Evolutionary conservation across 805 yeast genomes (phyloP).

Genomic region (Candida khao-thaluensis): DNA sequence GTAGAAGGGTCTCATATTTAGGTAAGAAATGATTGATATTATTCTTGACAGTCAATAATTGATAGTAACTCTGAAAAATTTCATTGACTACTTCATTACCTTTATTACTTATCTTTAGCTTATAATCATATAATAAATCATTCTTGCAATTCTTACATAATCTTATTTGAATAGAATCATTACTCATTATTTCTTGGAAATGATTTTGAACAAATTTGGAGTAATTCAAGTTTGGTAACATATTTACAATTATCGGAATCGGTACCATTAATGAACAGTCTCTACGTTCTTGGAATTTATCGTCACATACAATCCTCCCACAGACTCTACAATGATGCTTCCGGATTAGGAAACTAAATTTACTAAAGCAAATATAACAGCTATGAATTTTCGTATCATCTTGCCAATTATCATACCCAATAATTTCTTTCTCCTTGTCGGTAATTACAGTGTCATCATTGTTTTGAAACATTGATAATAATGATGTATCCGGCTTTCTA

Average conservation of each 20-base stretch:
- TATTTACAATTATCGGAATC: conserved; percentile 37
- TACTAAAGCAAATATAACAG: conserved; percentile 64
- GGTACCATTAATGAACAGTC: conserved; percentile 75
- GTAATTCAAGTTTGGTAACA: conserved; percentile 38
- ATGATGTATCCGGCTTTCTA: conserved; percentile 2
- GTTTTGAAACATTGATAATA: conserved; percentile 1
- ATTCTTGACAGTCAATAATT: conserved; percentile 9
- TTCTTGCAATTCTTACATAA: conserved; percentile 67
- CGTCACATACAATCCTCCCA: conserved; percentile 80
- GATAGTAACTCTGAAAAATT: conserved; percentile 11
- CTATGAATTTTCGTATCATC: conserved; percentile 35
- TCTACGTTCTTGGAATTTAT: conserved; percentile 39
- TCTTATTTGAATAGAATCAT: conserved; percentile 12
- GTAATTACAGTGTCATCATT: background rate
- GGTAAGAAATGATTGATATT: conserved; percentile 11
- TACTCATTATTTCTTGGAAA: conserved; percentile 15
- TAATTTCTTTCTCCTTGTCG: conserved; percentile 14
- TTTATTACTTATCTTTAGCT: conserved; percentile 8
- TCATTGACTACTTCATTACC: background rate
- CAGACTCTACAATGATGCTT: conserved; percentile 93
- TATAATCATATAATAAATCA: conserved; percentile 55
- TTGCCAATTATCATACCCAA: conserved; percentile 54
- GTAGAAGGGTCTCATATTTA: conserved; percentile 8
- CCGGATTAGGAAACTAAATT: conserved; percentile 57
- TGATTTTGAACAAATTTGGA: conserved; percentile 22